phyloP scores from a whole-genome alignment of 257 asterid genomes.

The Salvia miltiorrhiza region DNA sequence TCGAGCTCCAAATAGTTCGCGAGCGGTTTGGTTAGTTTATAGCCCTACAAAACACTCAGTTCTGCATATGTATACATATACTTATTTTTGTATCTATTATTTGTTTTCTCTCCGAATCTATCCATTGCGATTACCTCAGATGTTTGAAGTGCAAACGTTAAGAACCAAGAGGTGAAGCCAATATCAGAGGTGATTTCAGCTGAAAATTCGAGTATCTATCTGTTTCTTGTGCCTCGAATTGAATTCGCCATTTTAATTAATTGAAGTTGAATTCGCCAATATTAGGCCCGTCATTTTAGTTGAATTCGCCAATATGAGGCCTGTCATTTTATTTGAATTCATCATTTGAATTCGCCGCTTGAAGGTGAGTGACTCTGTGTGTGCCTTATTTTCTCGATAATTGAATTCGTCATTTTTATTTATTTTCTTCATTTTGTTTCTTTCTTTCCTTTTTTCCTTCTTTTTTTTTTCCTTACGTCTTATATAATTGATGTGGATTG shows the following conservation, averaged over 20 bases:
- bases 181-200: conserved; percentile 27
- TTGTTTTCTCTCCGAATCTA: background rate
- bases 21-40: too few species aligned
- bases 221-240: background rate
- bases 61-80: background rate
- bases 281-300: too few species aligned
- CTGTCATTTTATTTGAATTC: too few species aligned
- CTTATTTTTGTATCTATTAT: conserved; percentile 8
- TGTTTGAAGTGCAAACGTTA: background rate
- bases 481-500: background rate
- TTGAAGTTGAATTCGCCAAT: too few species aligned
- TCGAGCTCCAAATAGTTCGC: too few species aligned
- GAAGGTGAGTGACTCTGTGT: conserved; percentile 17
- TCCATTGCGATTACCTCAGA: conserved; percentile 1
- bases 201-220: background rate
- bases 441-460: background rate
- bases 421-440: too few species aligned
- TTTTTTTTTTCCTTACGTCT: background rate
- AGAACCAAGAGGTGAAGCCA: conserved; percentile 17
- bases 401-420: background rate
- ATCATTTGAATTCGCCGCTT: conserved; percentile 22
- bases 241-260: too few species aligned
- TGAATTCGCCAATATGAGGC: too few species aligned
- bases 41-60: too few species aligned
- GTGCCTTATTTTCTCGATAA: too few species aligned